phyloP scores from a whole-genome alignment of 2,329 filamentous ascomycete species.

The Triangularia setosa region DNA sequence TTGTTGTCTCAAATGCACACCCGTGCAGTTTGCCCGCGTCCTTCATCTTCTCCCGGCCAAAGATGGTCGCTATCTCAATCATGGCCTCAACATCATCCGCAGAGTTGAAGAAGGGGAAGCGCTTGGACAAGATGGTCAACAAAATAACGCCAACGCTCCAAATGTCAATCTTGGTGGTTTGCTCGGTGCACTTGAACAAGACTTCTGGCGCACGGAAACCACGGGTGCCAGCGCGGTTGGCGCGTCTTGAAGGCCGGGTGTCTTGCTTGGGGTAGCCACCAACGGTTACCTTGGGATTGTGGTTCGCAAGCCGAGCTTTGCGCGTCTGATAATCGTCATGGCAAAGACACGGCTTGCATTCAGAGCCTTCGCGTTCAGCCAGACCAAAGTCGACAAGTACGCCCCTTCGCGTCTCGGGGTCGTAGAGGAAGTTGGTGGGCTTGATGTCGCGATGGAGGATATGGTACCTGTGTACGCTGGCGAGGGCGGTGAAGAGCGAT shows the following conservation, averaged over 20 bases:
- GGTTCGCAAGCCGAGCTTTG: constrained; percentile 56
- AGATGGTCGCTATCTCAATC: constrained; percentile 95
- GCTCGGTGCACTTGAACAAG: constrained; percentile 92
- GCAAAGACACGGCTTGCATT: constrained; percentile 79
- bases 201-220: constrained; percentile 97
- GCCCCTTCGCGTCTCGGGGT: constrained; percentile 72
- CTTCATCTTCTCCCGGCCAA: constrained; percentile 82
- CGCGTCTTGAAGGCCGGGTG: constrained; percentile 78
- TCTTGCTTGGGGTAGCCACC: constrained; percentile 83
- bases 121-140: constrained; percentile 84
- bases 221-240: constrained; percentile 90
- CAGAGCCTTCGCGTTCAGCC: constrained; percentile 76
- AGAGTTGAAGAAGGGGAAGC: constrained; percentile 98
- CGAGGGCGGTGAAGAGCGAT: constrained; percentile 80
- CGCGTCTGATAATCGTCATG: constrained; percentile 61
- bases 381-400: constrained; percentile 99
- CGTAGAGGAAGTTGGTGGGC: constrained; percentile 95
- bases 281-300: constrained; percentile 47
- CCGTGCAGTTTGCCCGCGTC: constrained; percentile 79
- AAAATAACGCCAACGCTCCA: constrained; percentile 98
- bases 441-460: constrained; percentile 97
- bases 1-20: constrained; percentile 85
- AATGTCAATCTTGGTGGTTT: constrained; percentile 90
- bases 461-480: constrained; percentile 73
- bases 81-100: constrained; percentile 97